phyloP scores from a whole-genome alignment of 495 filamentous ascomycete genomes.

The Podospora tetraspora region DNA sequence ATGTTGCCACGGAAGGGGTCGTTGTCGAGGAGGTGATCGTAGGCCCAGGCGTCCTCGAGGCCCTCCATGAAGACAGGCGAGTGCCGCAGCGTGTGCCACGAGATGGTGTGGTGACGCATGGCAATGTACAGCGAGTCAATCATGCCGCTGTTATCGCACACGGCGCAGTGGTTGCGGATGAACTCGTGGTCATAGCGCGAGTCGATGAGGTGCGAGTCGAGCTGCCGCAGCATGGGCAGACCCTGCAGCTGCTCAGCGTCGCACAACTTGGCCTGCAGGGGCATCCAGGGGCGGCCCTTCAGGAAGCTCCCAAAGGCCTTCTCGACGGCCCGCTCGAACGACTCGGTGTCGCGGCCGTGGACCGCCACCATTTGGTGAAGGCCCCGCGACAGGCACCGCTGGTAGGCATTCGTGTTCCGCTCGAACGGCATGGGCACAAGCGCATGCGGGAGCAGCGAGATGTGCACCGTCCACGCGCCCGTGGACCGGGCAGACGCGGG shows the following conservation, averaged over 20 bases:
- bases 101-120: slow-evolving; percentile 45
- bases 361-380: slow-evolving; percentile 50
- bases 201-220: slow-evolving; percentile 37
- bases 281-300: slow-evolving; percentile 46
- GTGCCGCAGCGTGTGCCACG: slow-evolving; percentile 41
- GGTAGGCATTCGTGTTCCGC: slow-evolving; percentile 54
- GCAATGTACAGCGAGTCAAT: slow-evolving; percentile 53
- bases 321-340: slow-evolving; percentile 42
- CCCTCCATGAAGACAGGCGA: slow-evolving; percentile 44
- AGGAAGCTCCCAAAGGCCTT: slow-evolving; percentile 47
- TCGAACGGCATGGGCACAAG: slow-evolving; percentile 53
- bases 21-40: slow-evolving; percentile 44
- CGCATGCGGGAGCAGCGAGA: slow-evolving; percentile 49
- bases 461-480: slow-evolving; percentile 50
- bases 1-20: slow-evolving; percentile 35
- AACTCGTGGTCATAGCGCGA: slow-evolving; percentile 44
- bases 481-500: slow-evolving; percentile 22
- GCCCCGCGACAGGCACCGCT: slow-evolving; percentile 51
- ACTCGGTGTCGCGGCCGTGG: slow-evolving; percentile 41
- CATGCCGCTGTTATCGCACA: slow-evolving; percentile 45
- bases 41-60: slow-evolving; percentile 47
- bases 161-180: slow-evolving; percentile 44
- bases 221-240: slow-evolving; percentile 50
- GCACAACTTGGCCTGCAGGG: slow-evolving; percentile 51
- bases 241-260: slow-evolving; percentile 49